Base-by-base conservation (phyloP, 1,284 basidiomycete genomes). In the Trichosporon faecale region DNA sequence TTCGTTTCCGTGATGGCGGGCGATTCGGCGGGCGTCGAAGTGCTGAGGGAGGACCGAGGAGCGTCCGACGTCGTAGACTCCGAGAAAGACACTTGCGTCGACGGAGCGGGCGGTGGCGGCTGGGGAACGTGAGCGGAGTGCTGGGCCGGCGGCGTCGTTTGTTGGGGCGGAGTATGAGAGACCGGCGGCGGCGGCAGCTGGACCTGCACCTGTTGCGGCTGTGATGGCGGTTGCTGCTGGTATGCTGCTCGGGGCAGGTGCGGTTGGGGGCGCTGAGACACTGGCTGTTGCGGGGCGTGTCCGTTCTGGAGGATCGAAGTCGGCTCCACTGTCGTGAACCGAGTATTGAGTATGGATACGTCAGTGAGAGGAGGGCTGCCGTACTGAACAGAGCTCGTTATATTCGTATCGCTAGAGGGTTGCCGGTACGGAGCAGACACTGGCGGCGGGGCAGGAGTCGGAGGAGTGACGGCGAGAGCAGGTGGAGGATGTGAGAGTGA, bases 31-130 rank as follows among this genome's bases (percentile, higher is more conserved):
- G 57, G 57, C 29, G 57, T 33, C 57, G 57, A 61, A 12, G 29
- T 16, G 27, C 27, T 29, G 55, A 60, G 25, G 3, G 55, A 60
- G 3, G 55, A 60, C 14, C 55, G 55, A 4, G 55, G 55, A 27
- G 55, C 27, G 4, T 27, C 55, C 14, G 55, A n/a, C 27, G 55
- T 31, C 27, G 25, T 31, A 1, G 55, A 60, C 55, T 60, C 55
- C 1, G 55, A 60, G 55, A 60, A 60, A 27, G 55, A 60, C 25
- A 61, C 57, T 29, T 61, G 57, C 18, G 57, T 61, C 18, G 57
- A 61, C 5, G 57, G 57, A 11, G 57, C 57, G n/a, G n/a, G n/a
- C 27, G 57, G 57, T n/a, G 57, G 57, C 29, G 57, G 57, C 29
- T 61, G 27, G 7, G 57, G 18, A 29, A 61, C 18, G 27, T 61